Evolutionary conservation across 2,329 filamentous ascomycete species (phyloP), one percentile per base, ranked within the genome.

Genomic region (Aspergillus sclerotialis): DNA sequence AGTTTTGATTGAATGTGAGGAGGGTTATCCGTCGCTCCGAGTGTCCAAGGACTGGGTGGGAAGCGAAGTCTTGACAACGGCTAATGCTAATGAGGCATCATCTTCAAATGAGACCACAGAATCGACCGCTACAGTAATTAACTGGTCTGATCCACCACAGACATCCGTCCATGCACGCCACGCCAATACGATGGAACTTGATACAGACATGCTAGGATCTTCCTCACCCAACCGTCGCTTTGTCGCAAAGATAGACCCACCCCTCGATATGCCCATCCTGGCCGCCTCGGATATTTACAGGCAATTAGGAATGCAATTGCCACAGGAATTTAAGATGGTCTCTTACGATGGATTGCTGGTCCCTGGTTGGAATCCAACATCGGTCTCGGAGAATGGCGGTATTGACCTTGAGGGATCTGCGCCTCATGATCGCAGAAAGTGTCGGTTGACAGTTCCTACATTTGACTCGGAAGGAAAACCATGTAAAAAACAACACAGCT

Each of bases 11-110:
- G 64, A 67, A 39, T 68, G 65, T 38, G 65, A 68, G 50, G 55
- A 61, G 34, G 65, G 64, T 3, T 63, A 63, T 35, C 65, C 65
- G 2, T 62, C 63, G 6, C 55, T 68, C 23, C 56, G 61, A 11
- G 55, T 67, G 13, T 64, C 63, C 5, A 64, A 64, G 42, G 53
- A 65, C 14, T 69, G 65, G 65, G 47, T 68, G 10, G 55, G 52
- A 11, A 43, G 47, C 3, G 55, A 63, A 10, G 46, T 56, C 7
- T 52, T 68, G 15, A 56, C 53, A 12, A 35, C 38, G 9, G 46
- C 47, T 7, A 44, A 55, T 24, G 49, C 41, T 7, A 49, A 46
- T n/a, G 49, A 48, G n/a, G 35, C 44, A 4, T 41, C 44, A 15
- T 40, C 44, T 17, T 37, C 48, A n/a, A 45, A 33, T 30, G 44